Evolutionary conservation across 805 yeast species (phyloP), one percentile per base, ranked within the genome.

Genomic region (Metschnikowia arizonensis): DNA sequence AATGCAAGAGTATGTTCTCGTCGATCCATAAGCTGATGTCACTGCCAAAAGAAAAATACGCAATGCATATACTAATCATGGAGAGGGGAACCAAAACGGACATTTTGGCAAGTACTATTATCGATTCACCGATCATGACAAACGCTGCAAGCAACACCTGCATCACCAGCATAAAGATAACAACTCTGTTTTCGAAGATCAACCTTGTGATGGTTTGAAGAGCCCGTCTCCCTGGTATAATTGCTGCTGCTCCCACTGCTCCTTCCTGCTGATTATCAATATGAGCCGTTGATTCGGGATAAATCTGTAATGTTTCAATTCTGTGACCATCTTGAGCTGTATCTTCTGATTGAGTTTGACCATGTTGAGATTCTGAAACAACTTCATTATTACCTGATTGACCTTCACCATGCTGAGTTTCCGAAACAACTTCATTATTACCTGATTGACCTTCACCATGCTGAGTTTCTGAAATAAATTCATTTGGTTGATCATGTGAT

Each of bases 11-110:
- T 1, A 54, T 26, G 33, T 45, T 44, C 1, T 14, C 25, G 25
- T 54, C 50, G 24, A 54, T 38, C 57, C 57, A 52, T 10, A 43
- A 43, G 36, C 49, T 42, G 28, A 50, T 42, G 11, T 43, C 46
- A 9, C 17, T 33, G 4, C 57, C 56, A 31, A 47, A 52, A 17
- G 47, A 24, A 24, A 52, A 43, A 30, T 45, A 40, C 21, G 44
- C 45, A 11, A 44, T 26, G 34, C 28, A 12, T 12, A 37, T n/a
- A 25, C 40, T 18, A 5, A 28, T n/a, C 9, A 26, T 23, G 5
- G 44, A 39, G 30, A 53, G 32, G 1, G 46, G 26, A 12, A 29
- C 32, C 30, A 51, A 33, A 6, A 47, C 42, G 2, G 43, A 29
- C 15, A 49, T 44, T 17, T 37, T 40, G 25, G 31, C 36, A 10